Base-by-base conservation (phyloP, 495 filamentous ascomycete genomes). In the Talaromyces ruber region DNA sequence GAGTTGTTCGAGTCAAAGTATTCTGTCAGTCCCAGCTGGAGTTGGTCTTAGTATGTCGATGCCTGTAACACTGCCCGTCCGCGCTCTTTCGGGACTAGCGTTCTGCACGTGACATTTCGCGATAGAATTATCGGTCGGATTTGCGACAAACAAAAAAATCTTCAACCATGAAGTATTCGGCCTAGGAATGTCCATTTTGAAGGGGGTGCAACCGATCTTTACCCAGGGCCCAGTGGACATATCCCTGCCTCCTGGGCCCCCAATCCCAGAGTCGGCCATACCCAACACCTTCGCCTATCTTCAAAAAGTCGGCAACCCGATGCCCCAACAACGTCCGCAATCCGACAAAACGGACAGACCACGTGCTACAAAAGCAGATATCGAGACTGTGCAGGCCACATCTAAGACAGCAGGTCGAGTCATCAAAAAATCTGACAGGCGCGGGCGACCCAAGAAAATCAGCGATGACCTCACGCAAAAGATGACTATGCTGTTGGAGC, bases 391-490 rank as follows among this genome's bases (percentile, higher is more conserved):
- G 45, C 45, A n/a, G 26, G 50, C 30, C n/a, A 12, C 37, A 16
- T 8, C 61, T 3, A 63, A 58, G 14, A 8, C 25, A 47, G 34
- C 32, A 43, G 47, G 47, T n/a, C 45, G 53, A 39, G 60, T 55
- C 4, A 58, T 54, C 11, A 56, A 62, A 50, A 51, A 51, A 30
- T 56, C 53, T 3, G 53, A 63, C 14, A 26, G 32, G 55, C 61
- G 61, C 54, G 61, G 61, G 8, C 61, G 61, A n/a, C 61, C 61
- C 8, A 63, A 63, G 54, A 63, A 63, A 30, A 63, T 63, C 61
- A 63, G 61, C 54, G 61, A 63, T 24, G 61, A 63, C 26, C 53
- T 58, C 29, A 58, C 55, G 12, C 61, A 63, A 32, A 63, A 58
- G 52, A 63, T 63, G 61, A 63, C 59, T 18, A 54, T 34, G 22